Conservation (phyloP, 1,139 yeast genomes). For the Yamadazyma aaseri region DNA sequence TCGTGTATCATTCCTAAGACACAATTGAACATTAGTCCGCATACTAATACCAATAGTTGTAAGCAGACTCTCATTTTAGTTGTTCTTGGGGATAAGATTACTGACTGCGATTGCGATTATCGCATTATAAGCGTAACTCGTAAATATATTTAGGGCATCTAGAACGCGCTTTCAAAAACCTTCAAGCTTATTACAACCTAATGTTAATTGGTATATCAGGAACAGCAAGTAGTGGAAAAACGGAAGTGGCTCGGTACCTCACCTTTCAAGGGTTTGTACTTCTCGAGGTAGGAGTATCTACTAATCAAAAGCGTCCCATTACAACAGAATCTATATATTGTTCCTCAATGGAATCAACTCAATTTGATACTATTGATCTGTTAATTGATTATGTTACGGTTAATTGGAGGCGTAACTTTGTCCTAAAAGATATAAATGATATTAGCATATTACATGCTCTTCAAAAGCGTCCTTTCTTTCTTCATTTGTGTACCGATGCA, state of each 20-base stretch:
- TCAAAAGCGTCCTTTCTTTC: slow-evolving; percentile 78
- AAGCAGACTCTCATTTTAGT: no score
- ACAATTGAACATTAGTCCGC: not conserved
- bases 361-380: slow-evolving; percentile 37
- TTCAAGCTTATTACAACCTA: no score
- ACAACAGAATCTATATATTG: slow-evolving; percentile 6
- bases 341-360: slow-evolving; percentile 14
- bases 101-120: no score
- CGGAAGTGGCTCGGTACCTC: slow-evolving; percentile 61
- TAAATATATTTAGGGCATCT: no score
- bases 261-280: slow-evolving; percentile 55
- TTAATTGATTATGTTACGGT: slow-evolving; percentile 65
- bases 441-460: slow-evolving; percentile 47
- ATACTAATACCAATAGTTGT: no score
- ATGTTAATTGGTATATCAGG: slow-evolving; percentile 84
- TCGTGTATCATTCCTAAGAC: slow-evolving; percentile 16
- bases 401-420: slow-evolving; percentile 67
- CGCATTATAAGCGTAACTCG: slow-evolving; percentile 3
- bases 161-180: slow-evolving; percentile 1
- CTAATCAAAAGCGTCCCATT: slow-evolving; percentile 3
- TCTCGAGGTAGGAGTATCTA: slow-evolving; percentile 16
- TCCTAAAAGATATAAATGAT: slow-evolving; percentile 51
- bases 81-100: no score
- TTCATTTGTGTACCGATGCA: slow-evolving; percentile 79
- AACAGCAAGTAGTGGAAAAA: slow-evolving; percentile 65